Conservation (phyloP, 768 basidiomycete genomes). For the Lentinula detonsa region DNA sequence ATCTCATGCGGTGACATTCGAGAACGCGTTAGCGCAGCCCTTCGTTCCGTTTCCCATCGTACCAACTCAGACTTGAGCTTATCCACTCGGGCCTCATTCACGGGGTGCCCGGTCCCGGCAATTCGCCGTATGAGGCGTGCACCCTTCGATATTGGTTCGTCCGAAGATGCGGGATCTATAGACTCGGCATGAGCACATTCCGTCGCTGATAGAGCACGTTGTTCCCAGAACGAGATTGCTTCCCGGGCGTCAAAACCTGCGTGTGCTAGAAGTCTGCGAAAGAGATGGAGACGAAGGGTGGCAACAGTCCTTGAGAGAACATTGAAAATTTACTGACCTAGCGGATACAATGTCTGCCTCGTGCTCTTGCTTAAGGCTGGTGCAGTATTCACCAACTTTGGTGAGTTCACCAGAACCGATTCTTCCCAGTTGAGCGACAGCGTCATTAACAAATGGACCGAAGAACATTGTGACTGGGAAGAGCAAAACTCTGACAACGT, state of each 20-base stretch:
- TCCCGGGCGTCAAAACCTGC: constrained; percentile 85
- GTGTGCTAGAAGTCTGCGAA: constrained; percentile 75
- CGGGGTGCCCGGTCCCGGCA: constrained; percentile 60
- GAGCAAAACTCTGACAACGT: constrained; percentile 69
- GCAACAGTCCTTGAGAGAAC: constrained; percentile 4
- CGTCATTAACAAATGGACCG: constrained; percentile 95
- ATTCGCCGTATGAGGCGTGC: constrained; percentile 33
- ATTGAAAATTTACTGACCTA: constrained; percentile 38
- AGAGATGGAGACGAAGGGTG: constrained; percentile 1
- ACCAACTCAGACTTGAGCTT: constrained; percentile 60
- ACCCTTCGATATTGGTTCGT: constrained; percentile 5
- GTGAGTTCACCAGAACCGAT: constrained; percentile 71
- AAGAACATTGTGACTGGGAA: constrained; percentile 90
- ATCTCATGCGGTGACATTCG: constrained; percentile 3
- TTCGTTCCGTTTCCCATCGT: constrained; percentile 60
- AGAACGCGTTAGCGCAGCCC: constrained; percentile 15
- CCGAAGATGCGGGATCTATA: constrained; percentile 11
- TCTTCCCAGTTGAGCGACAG: constrained; percentile 75
- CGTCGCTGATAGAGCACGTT: constrained; percentile 33
- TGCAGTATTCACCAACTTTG: constrained; percentile 70
- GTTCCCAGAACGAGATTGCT: constrained; percentile 83
- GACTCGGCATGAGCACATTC: constrained; percentile 38
- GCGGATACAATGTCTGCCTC: constrained; percentile 91
- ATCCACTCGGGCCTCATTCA: constrained; percentile 56
- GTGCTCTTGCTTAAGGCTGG: constrained; percentile 77